Conservation (phyloP, 495 filamentous ascomycete species). For the Neurospora sp. region DNA sequence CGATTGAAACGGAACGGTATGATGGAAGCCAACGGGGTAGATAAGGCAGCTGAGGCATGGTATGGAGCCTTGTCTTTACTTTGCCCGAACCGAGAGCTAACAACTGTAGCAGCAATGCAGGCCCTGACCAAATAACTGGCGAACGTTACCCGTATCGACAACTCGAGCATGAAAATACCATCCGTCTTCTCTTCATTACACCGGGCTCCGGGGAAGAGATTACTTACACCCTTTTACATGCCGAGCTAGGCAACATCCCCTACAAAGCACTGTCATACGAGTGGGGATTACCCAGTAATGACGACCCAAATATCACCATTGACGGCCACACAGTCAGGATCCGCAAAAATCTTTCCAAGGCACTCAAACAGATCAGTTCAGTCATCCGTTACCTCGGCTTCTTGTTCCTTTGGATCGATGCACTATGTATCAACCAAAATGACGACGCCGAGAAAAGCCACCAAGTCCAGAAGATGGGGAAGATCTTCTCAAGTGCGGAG, state of each 20-base stretch:
- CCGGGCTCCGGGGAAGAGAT: neutral
- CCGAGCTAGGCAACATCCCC: neutral
- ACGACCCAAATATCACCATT: neutral
- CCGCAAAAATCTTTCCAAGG: neutral
- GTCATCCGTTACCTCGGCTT: neutral
- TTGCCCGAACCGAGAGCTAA: neutral
- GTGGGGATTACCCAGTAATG: neutral
- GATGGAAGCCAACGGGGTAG: neutral
- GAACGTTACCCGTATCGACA: neutral
- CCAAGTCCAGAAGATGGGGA: neutral
- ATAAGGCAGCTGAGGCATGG: neutral
- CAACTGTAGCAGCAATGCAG: neutral
- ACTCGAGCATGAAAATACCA: neutral
- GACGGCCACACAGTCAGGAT: neutral
- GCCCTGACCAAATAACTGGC: neutral
- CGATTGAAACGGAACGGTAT: neutral
- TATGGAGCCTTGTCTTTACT: neutral
- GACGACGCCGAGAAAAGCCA: neutral
- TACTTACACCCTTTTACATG: neutral
- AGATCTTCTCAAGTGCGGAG: neutral
- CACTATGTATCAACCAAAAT: constrained; percentile 5
- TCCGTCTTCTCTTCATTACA: neutral
- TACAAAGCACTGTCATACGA: neutral
- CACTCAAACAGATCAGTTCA: neutral
- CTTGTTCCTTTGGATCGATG: neutral